phyloP scores from a whole-genome alignment of 768 basidiomycete species.

The Podaxis pistillaris region DNA sequence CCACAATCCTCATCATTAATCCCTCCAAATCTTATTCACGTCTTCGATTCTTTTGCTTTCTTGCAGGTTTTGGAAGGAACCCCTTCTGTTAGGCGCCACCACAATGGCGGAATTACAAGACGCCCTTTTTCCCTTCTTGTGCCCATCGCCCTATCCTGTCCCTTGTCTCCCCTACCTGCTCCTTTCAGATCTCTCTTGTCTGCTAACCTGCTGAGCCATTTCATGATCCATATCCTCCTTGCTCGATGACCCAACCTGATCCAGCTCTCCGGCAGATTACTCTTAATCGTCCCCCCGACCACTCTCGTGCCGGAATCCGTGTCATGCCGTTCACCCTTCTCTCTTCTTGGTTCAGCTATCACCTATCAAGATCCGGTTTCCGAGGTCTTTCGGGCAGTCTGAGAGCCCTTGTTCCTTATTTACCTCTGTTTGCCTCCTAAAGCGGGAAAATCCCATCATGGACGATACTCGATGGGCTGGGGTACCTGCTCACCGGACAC shows the following conservation, averaged over 20 bases:
- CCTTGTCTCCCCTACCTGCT: slow-evolving; percentile 1
- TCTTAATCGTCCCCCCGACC: slow-evolving; percentile 19
- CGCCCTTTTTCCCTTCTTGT: neutral
- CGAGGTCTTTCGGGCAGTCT: slow-evolving; percentile 33
- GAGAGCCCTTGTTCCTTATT: slow-evolving; percentile 21
- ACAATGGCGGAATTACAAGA: slow-evolving; percentile 18
- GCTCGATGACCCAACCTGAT: neutral
- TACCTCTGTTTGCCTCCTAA: neutral
- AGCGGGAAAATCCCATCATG: slow-evolving; percentile 15
- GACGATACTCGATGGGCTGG: slow-evolving; percentile 17
- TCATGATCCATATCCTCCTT: neutral
- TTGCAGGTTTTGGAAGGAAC: neutral
- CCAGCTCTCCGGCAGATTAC: slow-evolving; percentile 12
- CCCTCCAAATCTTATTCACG: slow-evolving; percentile 8
- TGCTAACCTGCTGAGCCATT: neutral
- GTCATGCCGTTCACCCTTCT: slow-evolving; percentile 25
- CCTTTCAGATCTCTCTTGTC: neutral
- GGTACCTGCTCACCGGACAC: slow-evolving; percentile 23
- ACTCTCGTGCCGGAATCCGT: slow-evolving; percentile 28
- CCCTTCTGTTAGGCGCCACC: slow-evolving; percentile 11
- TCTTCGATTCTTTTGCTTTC: neutral
- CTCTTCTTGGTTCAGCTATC: slow-evolving; percentile 27
- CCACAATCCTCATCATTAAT: slow-evolving; percentile 14
- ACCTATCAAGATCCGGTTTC: slow-evolving; percentile 46
- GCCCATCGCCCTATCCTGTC: slow-evolving; percentile 3